Conservation (phyloP, 805 yeast genomes). For the Candida tammaniensis region DNA sequence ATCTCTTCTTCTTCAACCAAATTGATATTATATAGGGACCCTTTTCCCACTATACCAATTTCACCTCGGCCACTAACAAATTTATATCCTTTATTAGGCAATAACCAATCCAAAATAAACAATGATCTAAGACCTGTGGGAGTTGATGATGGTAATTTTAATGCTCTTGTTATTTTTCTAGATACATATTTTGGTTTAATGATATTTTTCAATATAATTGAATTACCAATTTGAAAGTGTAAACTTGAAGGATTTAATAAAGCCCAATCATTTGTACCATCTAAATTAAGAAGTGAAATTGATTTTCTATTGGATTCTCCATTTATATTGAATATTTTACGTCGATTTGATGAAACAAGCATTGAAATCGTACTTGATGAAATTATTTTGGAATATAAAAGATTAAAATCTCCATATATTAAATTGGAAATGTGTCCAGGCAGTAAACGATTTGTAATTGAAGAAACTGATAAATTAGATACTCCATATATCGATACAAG, state of each 20-base stretch:
- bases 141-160: constrained; percentile 20
- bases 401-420: constrained; percentile 42
- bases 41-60: constrained; percentile 52
- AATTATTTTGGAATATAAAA: constrained; percentile 46
- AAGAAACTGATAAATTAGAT: constrained; percentile 31
- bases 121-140: constrained; percentile 21
- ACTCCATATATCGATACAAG: constrained; percentile 46
- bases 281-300: constrained; percentile 45
- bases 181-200: constrained; percentile 40
- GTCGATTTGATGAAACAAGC: constrained; percentile 39
- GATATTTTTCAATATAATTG: constrained; percentile 39
- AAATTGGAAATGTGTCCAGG: constrained; percentile 14
- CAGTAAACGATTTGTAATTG: constrained; percentile 18
- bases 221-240: constrained; percentile 53
- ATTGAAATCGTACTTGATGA: constrained; percentile 47
- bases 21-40: constrained; percentile 48
- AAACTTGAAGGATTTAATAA: constrained; percentile 46
- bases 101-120: constrained; percentile 31
- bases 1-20: constrained; percentile 47
- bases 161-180: constrained; percentile 22
- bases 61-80: constrained; percentile 58
- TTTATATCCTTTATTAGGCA: constrained; percentile 41
- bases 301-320: constrained; percentile 28
- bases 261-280: constrained; percentile 66
- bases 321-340: constrained; percentile 13